Evolutionary conservation across 1,284 basidiomycete genomes (phyloP).

Genomic region (Rhodotorula sp.): DNA sequence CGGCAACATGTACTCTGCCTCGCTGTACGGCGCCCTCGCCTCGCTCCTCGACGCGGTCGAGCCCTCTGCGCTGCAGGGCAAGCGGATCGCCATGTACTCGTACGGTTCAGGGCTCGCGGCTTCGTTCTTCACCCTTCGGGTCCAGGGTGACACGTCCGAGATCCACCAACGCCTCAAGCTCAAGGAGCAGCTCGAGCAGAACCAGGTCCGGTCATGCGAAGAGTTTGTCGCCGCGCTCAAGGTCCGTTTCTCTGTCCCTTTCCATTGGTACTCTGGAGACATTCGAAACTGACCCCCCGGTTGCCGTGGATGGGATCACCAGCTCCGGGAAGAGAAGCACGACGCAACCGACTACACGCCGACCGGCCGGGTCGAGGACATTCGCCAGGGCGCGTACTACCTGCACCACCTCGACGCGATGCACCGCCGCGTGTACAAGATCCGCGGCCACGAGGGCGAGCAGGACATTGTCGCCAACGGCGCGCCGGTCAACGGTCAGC

Average conservation of each 20-base stretch:
- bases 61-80: constrained; percentile 67
- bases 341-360: constrained; percentile 85
- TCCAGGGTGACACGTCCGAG: constrained; percentile 79
- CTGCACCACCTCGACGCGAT: constrained; percentile 88
- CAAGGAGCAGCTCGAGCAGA: constrained; percentile 82
- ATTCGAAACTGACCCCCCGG: background rate
- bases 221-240: constrained; percentile 74
- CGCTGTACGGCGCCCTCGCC: constrained; percentile 88
- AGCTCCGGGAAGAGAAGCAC: constrained; percentile 96
- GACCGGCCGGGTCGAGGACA: constrained; percentile 80
- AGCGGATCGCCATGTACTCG: constrained; percentile 86
- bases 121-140: constrained; percentile 81
- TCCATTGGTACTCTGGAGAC: background rate
- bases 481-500: constrained; percentile 2
- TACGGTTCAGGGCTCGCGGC: constrained; percentile 92
- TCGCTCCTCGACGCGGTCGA: constrained; percentile 71
- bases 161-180: constrained; percentile 80
- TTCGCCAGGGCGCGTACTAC: constrained; percentile 94
- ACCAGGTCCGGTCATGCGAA: constrained; percentile 88
- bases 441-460: constrained; percentile 27
- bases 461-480: constrained; percentile 11
- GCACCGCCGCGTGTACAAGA: constrained; percentile 82
- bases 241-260: constrained; percentile 53
- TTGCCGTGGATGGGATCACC: background rate
- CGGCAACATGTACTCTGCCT: constrained; percentile 99